Percentiles rank a stretch among this genome's conserved stretches.
Evolutionary conservation across 331 rosid species (phyloP).

Genomic region (Cydonia oblonga): DNA sequence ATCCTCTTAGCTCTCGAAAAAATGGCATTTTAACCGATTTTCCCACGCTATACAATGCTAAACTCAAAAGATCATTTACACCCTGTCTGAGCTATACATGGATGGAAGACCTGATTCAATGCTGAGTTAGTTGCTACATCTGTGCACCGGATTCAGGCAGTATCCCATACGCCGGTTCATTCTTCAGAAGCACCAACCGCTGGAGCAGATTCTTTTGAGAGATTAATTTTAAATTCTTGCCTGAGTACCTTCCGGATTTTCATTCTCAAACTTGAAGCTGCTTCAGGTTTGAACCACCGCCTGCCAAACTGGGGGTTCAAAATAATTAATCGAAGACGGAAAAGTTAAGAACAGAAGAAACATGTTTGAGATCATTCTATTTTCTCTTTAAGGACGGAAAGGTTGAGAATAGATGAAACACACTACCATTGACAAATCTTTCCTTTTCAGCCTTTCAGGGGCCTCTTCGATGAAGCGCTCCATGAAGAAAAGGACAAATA

Average conservation of each 20-base stretch:
- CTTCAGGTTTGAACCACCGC: conserved; percentile 84
- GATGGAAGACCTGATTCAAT: not conserved
- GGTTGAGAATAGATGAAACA: not conserved
- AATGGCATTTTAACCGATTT: not conserved
- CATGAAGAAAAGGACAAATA: conserved; percentile 80
- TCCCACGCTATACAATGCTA: not conserved
- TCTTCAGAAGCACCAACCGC: not conserved
- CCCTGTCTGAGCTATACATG: not conserved
- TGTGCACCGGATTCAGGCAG: not conserved
- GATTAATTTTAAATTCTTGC: conserved; percentile 29
- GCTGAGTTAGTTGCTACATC: not conserved
- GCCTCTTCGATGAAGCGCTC: conserved; percentile 79
- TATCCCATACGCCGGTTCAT: not conserved
- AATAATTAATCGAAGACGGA: conserved; percentile 2
- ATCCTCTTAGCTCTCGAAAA: not conserved
- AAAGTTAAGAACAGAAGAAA: not conserved
- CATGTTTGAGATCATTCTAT: not conserved
- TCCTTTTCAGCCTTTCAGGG: conserved; percentile 60
- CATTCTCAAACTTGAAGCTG: conserved; percentile 78
- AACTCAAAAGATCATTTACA: not conserved
- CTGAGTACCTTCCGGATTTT: conserved; percentile 54
- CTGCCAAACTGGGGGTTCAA: conserved; percentile 53
- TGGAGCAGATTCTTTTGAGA: conserved; percentile 15
- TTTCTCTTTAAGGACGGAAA: not conserved
- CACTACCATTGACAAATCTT: conserved; percentile 64